Base-by-base conservation (phyloP, 306 rosid species). In the Arachis hypogaea region DNA sequence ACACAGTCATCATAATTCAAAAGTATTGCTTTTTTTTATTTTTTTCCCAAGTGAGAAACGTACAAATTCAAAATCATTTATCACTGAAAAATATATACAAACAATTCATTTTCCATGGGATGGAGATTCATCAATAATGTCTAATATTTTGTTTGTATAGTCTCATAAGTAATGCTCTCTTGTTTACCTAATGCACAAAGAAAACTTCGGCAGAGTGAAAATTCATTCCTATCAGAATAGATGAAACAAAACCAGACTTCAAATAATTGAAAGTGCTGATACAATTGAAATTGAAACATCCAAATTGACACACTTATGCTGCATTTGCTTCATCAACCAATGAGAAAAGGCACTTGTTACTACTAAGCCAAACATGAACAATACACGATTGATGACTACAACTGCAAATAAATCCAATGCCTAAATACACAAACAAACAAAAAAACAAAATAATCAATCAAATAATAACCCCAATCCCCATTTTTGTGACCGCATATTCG, bases 311-410 rank as follows among this genome's bases (percentile, higher is more conserved):
- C 29, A 22, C 47, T 43, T 71, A 14, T 40, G 55, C 68, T 12
- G 77, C 82, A 79, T 49, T 81, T 74, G 63, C 71, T 71, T 72
- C 52, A 58, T 74, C 29, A 57, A 47, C 49, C 61, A 72, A 42
- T 59, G 18, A 74, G 8, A 36, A 49, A 46, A 18, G 63, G 7
- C 80, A 22, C 75, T 56, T 6, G 18, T 58, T 10, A 68, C 51
- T 46, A 46, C 49, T 47, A 65, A 71, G 73, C 78, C 65, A 41
- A 76, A 73, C 43, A 18, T 14, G 29, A 54, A 43, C 46, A 69
- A 73, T 50, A 64, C 11, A 46, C 2, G 14, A 80, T 3, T n/a
- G 52, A 67, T 14, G 16, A 62, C 38, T 18, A 51, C 7, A 59
- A 50, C 11, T 63, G 22, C 51, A 74, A 55, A 49, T 12, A 68